These are phyloP conservation scores for Paecilomyces niveus DNA, from an alignment of 2,329 filamentous ascomycete genomes.

Conservation along the genomic window DNA sequence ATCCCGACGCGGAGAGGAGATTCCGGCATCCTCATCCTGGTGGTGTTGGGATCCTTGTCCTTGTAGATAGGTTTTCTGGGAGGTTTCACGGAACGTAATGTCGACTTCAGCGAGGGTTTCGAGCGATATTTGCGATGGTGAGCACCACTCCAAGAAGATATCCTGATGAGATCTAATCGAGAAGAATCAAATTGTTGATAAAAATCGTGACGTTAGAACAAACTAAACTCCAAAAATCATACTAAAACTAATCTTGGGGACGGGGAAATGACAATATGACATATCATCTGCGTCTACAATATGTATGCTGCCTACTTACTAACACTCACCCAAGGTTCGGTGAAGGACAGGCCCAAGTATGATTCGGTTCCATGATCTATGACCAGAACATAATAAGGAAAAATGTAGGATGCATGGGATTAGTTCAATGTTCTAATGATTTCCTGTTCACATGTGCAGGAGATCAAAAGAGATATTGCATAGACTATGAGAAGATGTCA, in stretches of 20 bases:
- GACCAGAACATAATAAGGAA: background rate
- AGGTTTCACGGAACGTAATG: too few species aligned
- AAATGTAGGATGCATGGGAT: background rate
- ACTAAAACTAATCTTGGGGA: background rate
- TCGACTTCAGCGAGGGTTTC: too few species aligned
- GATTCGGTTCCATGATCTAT: background rate
- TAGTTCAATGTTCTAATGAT: too few species aligned
- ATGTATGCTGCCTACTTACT: background rate
- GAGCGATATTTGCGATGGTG: too few species aligned
- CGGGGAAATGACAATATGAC: background rate
- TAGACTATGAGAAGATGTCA: background rate
- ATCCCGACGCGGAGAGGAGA: slow-evolving; percentile 25
- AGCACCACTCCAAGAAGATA: too few species aligned
- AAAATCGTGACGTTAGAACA: too few species aligned
- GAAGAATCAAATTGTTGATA: too few species aligned
- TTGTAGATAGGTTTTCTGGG: too few species aligned
- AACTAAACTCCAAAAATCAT: background rate
- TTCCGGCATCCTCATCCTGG: background rate
- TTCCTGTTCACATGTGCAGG: too few species aligned
- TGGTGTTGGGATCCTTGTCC: background rate
- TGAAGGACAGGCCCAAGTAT: background rate
- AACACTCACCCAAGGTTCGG: background rate
- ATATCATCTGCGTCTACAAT: background rate
- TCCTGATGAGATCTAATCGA: too few species aligned
- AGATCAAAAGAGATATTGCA: background rate